Evolutionary conservation across 805 yeast genomes (phyloP).

Genomic region (Starmerella tilneyi): DNA sequence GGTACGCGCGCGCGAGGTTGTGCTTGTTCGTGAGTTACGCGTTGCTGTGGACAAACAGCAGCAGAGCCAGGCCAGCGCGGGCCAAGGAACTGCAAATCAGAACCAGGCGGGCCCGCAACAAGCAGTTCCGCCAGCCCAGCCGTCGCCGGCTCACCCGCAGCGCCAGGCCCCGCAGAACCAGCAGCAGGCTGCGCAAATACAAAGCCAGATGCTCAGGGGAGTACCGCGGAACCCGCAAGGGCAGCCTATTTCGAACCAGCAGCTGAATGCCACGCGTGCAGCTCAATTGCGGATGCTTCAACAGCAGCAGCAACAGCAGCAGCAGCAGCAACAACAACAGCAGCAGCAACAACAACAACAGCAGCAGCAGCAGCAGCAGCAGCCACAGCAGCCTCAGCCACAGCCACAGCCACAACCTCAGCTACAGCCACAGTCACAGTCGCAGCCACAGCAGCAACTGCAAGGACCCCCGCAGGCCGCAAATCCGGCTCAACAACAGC

Average conservation of each 20-base stretch:
- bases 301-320: slow-evolving; percentile 2
- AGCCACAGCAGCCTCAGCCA: neutral
- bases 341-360: slow-evolving; percentile 4
- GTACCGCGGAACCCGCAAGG: slow-evolving; percentile 19
- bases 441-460: neutral
- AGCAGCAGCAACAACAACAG: neutral
- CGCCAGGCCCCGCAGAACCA: slow-evolving; percentile 22
- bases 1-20: slow-evolving; percentile 22
- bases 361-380: neutral
- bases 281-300: slow-evolving; percentile 19
- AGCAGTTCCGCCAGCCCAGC: slow-evolving; percentile 7
- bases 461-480: neutral
- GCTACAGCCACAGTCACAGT: neutral
- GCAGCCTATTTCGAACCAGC: slow-evolving; percentile 15
- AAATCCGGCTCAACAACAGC: neutral
- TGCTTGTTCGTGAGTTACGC: slow-evolving; percentile 20
- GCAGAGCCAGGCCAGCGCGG: slow-evolving; percentile 9
- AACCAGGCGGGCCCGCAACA: slow-evolving; percentile 1
- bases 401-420: neutral
- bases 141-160: slow-evolving; percentile 12
- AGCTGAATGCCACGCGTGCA: slow-evolving; percentile 15
- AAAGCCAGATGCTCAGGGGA: slow-evolving; percentile 19
- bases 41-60: slow-evolving; percentile 9
- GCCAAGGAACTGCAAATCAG: neutral
- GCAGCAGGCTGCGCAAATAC: slow-evolving; percentile 18